A percentile compares a stretch with the other conserved stretches of the same genome.
Conservation (phyloP, 495 filamentous ascomycete genomes). For the Lasiosphaeriaceae sp. region DNA sequence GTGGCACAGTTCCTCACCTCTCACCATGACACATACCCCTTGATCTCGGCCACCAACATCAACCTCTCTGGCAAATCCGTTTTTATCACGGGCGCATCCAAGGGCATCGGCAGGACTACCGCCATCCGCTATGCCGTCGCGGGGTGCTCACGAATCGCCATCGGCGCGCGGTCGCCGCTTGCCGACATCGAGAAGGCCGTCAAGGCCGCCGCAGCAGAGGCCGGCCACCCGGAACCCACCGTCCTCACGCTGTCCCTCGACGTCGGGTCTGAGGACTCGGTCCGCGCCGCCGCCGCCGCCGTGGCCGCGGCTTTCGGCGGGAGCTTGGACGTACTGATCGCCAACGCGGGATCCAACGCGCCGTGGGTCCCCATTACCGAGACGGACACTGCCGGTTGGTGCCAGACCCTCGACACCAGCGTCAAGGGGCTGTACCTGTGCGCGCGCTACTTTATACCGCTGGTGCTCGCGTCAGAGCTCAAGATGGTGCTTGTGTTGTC, state of each 20-base stretch:
- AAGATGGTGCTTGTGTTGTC: constrained; percentile 36
- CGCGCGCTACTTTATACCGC: constrained; percentile 38
- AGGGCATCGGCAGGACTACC: constrained; percentile 52
- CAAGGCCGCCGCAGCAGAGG: constrained; percentile 26
- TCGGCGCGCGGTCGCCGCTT: constrained; percentile 41
- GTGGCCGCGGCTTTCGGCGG: constrained; percentile 30
- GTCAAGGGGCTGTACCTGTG: constrained; percentile 41
- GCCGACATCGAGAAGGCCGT: constrained; percentile 30
- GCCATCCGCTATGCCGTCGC: constrained; percentile 43
- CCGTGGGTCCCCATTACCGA: constrained; percentile 28
- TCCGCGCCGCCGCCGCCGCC: constrained; percentile 29
- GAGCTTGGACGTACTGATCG: constrained; percentile 39
- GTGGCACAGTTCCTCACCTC: neutral
- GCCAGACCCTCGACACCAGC: constrained; percentile 41
- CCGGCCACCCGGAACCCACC: constrained; percentile 32
- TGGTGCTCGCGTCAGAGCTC: constrained; percentile 32
- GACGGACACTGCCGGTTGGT: constrained; percentile 34
- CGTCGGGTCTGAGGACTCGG: constrained; percentile 35
- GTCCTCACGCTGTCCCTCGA: constrained; percentile 41
- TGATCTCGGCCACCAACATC: constrained; percentile 28
- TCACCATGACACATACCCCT: constrained; percentile 37
- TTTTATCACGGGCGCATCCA: constrained; percentile 53
- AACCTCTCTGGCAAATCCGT: constrained; percentile 51
- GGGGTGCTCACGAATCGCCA: constrained; percentile 38
- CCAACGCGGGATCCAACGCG: constrained; percentile 42